Evolutionary conservation across 768 basidiomycete species (phyloP), one percentile per base, ranked within the genome.

Genomic region (Tephrocybe sp.): DNA sequence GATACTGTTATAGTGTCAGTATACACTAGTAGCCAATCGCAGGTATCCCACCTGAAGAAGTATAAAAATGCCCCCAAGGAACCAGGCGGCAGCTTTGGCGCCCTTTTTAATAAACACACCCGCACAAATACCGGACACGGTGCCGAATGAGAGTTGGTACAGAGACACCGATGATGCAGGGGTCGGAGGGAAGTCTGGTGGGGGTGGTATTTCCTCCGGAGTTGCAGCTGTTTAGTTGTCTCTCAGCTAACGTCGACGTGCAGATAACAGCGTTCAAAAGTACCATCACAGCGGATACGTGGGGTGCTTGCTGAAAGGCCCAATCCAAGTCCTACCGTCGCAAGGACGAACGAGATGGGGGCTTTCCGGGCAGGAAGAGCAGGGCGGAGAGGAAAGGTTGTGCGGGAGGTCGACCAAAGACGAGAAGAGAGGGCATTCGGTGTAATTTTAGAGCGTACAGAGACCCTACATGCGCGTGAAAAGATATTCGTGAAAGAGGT

Each of bases 21-120:
- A 12, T 15, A 28, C 39, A 15, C 16, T 31, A 15, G 11, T 11
- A n/a, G n/a, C n/a, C n/a, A n/a, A n/a, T n/a, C n/a, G n/a, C n/a
- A 35, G 9, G 22, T 24, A 4, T 62, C 81, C 39, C 49, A 92
- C 94, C 80, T 96, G 94, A 8, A 98, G 78, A 37, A 98, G 68
- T 18, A 98, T 87, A 56, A 97, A 98, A 2, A 90, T 72, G 3
- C 92, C 93, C 3, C 96, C 96, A n/a, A 97, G 69, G 35, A 88
- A 63, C 69, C 92, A 94, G 0, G 94, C 96, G 9, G 86, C 67
- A 2, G 81, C 74, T 64, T 86, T 90, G 7, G 86, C 82, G n/a
- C 96, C 95, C 67, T 96, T 98, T 71, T 97, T 98, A 58, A 96
- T 75, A 62, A 98, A 98, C 0, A 98, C 78, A 0, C 96, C 96